Base-by-base conservation (phyloP, 495 filamentous ascomycete species). In the Mytilinidion resinicola region DNA sequence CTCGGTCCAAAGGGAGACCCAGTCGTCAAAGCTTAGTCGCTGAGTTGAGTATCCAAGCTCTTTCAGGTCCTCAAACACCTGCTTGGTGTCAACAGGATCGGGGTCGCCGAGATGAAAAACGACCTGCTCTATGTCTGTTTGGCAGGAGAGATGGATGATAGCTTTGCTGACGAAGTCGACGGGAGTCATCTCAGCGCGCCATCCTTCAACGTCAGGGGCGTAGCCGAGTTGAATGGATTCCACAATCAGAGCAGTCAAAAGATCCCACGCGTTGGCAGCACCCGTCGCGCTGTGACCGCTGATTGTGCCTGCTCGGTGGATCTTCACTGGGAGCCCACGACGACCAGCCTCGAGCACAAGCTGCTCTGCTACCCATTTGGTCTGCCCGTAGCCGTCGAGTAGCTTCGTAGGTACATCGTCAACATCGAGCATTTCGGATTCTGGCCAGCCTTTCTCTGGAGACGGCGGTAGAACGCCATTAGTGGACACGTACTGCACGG, bases 151-250 rank as follows among this genome's bases (percentile, higher is more conserved):
- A 39, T 82, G 77, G 34, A 85, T 66, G 55, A 88, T 85, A 0
- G 81, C 77, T 59, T 80, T 80, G 69, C 80, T 84, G 53, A 87
- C 81, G 53, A 86, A 86, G 69, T 88, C 84, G 2, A 85, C 85
- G 0, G 85, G 85, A 2, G 85, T 86, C 83, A 86, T 86, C 70
- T 88, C 85, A 0, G 82, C 82, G 30, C 80, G 78, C 84, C 85
- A 87, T 51, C 81, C 83, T 37, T 81, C 74, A 20, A 86, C 80
- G 53, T 85, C 78, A 0, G 84, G 84, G 4, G 77, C 77, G 53
- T 78, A 79, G 19, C 84, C 83, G 0, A 88, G 63, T 33, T 80
- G 78, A 36, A 86, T 77, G 8, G 84, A 86, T 62, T 88, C 85
- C 1, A 88, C 82, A 20, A 87, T 73, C 52, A 88, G 59, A 0